phyloP scores from a whole-genome alignment of 1,284 basidiomycete species.

The Sanghuangporus sanghuang region DNA sequence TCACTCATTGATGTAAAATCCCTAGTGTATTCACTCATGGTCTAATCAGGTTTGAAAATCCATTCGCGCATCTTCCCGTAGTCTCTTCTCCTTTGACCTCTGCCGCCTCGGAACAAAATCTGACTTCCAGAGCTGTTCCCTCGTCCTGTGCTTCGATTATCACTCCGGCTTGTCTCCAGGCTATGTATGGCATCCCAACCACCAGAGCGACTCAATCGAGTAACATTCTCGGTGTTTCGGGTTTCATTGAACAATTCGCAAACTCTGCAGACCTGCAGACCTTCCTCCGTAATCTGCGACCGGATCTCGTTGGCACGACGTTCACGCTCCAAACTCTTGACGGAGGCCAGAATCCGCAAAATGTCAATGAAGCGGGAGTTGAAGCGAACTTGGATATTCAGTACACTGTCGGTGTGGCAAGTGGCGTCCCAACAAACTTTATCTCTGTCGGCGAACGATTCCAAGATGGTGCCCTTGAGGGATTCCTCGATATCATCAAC shows the following conservation, averaged over 20 bases:
- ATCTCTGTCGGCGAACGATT: constrained; percentile 21
- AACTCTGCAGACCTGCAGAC: constrained; percentile 19
- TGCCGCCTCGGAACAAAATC: background rate
- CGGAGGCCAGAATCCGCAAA: constrained; percentile 22
- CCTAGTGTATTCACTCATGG: background rate
- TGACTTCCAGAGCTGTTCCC: constrained; percentile 13
- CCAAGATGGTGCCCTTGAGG: constrained; percentile 18
- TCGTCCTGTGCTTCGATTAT: constrained; percentile 14
- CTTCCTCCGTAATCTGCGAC: constrained; percentile 13
- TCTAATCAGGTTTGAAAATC: constrained; percentile 13
- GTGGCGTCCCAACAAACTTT: constrained; percentile 22
- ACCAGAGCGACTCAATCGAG: constrained; percentile 19
- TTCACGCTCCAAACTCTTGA: constrained; percentile 20
- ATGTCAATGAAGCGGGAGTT: constrained; percentile 21
- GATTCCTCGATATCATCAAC: constrained; percentile 32
- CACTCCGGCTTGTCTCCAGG: constrained; percentile 20
- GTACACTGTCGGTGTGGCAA: constrained; percentile 30
- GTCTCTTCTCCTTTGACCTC: constrained; percentile 7
- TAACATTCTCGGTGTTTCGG: constrained; percentile 20
- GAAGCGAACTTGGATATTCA: constrained; percentile 34
- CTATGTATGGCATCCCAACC: constrained; percentile 20
- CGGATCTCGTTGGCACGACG: constrained; percentile 20
- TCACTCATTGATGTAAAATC: background rate
- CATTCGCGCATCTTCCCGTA: constrained; percentile 13
- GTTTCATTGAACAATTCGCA: constrained; percentile 22